Conservation (phyloP, 495 filamentous ascomycete genomes). For the Hypomontagnella submonticulosa region DNA sequence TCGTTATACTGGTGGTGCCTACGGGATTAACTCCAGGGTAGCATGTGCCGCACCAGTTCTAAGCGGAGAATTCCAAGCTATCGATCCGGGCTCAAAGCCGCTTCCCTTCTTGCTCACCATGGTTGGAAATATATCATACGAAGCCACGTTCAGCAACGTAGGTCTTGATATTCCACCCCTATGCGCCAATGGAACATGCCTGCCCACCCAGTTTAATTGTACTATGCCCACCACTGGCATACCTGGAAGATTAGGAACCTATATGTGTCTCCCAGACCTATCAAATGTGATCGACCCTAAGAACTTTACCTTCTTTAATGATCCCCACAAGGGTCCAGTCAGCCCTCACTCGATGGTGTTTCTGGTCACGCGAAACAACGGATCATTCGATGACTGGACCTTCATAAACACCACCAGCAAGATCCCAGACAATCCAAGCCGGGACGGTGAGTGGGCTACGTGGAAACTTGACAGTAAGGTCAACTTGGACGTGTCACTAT, state of each 20-base stretch:
- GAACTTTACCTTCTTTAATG: slow-evolving; percentile 18
- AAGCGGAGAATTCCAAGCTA: slow-evolving; percentile 2
- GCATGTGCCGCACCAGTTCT: slow-evolving; percentile 26
- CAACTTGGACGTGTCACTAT: slow-evolving; percentile 14
- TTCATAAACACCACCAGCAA: slow-evolving; percentile 9
- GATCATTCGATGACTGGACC: slow-evolving; percentile 17
- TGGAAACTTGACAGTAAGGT: slow-evolving; percentile 5
- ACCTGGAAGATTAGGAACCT: slow-evolving; percentile 7
- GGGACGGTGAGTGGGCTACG: slow-evolving; percentile 13
- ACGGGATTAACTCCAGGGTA: slow-evolving; percentile 25
- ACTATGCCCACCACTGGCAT: slow-evolving; percentile 12
- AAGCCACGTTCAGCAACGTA: slow-evolving; percentile 4
- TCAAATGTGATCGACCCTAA: slow-evolving; percentile 15
- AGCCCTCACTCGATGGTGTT: slow-evolving; percentile 20
- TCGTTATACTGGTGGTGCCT: slow-evolving; percentile 21
- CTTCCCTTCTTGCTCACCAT: slow-evolving; percentile 12
- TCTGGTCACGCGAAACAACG: slow-evolving; percentile 20
- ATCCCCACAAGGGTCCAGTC: slow-evolving; percentile 2
- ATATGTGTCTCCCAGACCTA: slow-evolving; percentile 9
- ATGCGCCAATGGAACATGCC: slow-evolving; percentile 7
- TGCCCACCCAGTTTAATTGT: slow-evolving; percentile 16
- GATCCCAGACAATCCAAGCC: slow-evolving; percentile 14
- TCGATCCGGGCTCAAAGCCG: slow-evolving; percentile 1
- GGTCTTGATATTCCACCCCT: slow-evolving; percentile 11
- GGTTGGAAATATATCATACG: slow-evolving; percentile 20